Conservation (phyloP, 306 rosid species). For the Cucumis hystrix region DNA sequence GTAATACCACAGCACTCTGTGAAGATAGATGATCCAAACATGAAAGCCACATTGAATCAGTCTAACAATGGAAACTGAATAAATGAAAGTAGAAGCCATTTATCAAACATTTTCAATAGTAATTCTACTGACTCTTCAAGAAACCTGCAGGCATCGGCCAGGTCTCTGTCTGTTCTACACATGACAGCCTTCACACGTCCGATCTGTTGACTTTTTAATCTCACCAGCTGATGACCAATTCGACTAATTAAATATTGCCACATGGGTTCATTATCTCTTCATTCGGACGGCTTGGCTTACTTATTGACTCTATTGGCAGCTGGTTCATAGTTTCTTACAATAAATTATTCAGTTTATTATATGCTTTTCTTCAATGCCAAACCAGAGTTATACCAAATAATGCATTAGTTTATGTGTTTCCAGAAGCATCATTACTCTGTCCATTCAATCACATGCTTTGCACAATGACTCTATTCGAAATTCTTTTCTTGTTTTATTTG, state of each 20-base stretch:
- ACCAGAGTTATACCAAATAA: neutral
- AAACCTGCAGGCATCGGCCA: neutral
- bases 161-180: neutral
- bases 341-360: neutral
- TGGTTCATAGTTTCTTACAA: neutral
- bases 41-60: neutral
- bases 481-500: neutral
- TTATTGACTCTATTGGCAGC: neutral
- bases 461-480: neutral
- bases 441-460: neutral
- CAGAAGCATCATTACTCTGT: neutral
- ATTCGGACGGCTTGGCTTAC: slow-evolving; percentile 5
- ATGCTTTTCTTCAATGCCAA: neutral
- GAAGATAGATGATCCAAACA: neutral
- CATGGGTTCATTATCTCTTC: neutral
- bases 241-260: neutral
- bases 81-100: neutral
- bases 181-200: neutral
- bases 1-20: neutral
- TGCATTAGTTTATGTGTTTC: neutral
- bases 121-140: neutral
- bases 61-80: neutral
- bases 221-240: neutral
- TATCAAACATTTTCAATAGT: neutral
- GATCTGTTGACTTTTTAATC: neutral